A percentile compares a stretch with the other conserved stretches of the same genome.
Evolutionary conservation across 2,329 filamentous ascomycete species (phyloP).

Genomic region (Fusarium gaditjirri): DNA sequence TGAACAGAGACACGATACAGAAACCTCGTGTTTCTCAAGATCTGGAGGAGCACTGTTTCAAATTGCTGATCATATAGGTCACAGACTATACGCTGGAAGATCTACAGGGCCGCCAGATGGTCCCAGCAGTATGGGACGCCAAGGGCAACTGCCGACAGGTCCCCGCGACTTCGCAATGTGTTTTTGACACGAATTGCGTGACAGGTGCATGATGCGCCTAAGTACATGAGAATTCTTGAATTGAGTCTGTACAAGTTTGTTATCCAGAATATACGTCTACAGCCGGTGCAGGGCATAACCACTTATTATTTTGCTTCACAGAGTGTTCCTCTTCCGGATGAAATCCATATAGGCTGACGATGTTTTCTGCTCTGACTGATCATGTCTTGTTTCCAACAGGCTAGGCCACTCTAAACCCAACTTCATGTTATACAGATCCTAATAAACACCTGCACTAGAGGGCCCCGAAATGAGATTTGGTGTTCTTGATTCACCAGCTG

Average conservation of each 20-base stretch:
- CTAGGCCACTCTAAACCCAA: too few relatives aligned
- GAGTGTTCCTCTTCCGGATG: background rate
- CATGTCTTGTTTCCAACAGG: background rate
- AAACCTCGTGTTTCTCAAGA: background rate
- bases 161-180: background rate
- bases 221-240: background rate
- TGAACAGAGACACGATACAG: background rate
- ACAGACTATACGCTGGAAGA: background rate
- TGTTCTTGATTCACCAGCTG: too few relatives aligned
- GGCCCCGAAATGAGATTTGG: too few relatives aligned
- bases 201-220: background rate
- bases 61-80: background rate
- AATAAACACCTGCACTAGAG: too few relatives aligned
- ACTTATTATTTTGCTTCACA: background rate
- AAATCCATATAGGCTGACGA: fast-evolving
- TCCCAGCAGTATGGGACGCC: background rate
- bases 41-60: background rate
- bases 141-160: background rate
- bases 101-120: background rate
- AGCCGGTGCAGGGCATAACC: fast-evolving
- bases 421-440: too few relatives aligned
- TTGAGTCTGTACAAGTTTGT: background rate
- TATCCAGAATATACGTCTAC: background rate
- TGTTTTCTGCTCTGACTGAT: background rate
- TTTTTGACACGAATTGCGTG: background rate